Evolutionary conservation across 1,284 basidiomycete genomes (phyloP), one percentile per base, ranked within the genome.

Genomic region (Leucoagaricus sp.): DNA sequence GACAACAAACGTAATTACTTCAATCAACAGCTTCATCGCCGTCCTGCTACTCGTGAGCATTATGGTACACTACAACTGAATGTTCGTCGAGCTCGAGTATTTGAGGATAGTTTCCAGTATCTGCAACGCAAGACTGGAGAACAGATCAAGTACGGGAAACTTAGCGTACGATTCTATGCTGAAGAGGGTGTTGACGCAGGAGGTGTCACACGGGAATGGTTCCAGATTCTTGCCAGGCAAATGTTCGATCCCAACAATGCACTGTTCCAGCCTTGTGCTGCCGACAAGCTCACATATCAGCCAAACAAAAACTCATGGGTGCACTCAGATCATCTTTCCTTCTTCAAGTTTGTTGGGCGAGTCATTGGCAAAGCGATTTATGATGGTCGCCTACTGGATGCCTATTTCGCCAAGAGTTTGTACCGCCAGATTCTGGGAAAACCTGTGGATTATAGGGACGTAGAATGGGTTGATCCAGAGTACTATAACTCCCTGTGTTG

Each of bases 241-340:
- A 99, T 99, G 91, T 98, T 99, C 75, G 95, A 99, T 70, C 96
- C 97, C n/a, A 94, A 97, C 75, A 98, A 99, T 66, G 95, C 94
- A 5, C 82, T 99, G 19, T 99, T 99, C 83, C 94, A 98, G 69
- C 96, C 96, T 9, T 98, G 94, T 68, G 94, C 94, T 0, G 95
- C 94, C 4, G 95, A 98, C 71, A 86, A 87, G 64, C 83, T 93
- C 58, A 98, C 95, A 2, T 98, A 98, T 70, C 95, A 98, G 72
- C 96, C 96, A 4, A 97, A 98, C 78, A 94, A 96, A 66, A 90
- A 94, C 60, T 98, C 95, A 1, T 89, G 87, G 80, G 87, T 94
- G 67, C 98, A 98, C 69, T 91, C 91, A 4, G 94, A 98, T 67
- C 96, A 99, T 74, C 75, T 99, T 42, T 88, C 91, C 15, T 99